Evolutionary conservation across 1,139 yeast species (phyloP).

Genomic region (Nakaseomyces sp.): DNA sequence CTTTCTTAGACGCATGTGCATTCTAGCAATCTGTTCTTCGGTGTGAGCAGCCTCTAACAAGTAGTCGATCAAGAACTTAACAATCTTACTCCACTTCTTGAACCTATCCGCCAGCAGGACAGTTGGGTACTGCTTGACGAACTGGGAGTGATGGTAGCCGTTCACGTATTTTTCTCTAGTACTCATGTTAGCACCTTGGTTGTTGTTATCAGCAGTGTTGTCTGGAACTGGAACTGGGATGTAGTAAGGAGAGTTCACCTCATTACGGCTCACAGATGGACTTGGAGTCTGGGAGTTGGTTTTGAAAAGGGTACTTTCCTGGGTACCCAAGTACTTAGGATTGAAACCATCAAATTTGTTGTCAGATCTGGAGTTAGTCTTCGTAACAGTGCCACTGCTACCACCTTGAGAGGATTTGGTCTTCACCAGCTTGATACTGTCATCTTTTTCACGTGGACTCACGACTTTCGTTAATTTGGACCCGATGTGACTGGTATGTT

Average conservation of each 20-base stretch:
- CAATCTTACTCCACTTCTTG: constrained; percentile 58
- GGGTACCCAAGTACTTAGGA: neutral
- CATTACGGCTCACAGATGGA: constrained; percentile 10
- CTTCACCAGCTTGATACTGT: constrained; percentile 1
- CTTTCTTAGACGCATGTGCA: constrained; percentile 50
- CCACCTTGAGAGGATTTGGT: neutral
- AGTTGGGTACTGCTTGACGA: constrained; percentile 31
- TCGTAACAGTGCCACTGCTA: neutral
- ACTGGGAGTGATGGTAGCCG: constrained; percentile 9
- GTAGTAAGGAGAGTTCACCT: constrained; percentile 30
- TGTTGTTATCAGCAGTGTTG: constrained; percentile 7
- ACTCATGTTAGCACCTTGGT: neutral
- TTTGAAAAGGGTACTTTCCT: neutral
- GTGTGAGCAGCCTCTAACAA: constrained; percentile 53
- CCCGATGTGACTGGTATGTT: neutral
- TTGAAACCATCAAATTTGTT: constrained; percentile 3
- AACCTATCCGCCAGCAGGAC: constrained; percentile 41
- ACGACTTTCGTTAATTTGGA: constrained; percentile 4
- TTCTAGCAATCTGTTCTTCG: constrained; percentile 57
- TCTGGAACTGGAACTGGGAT: constrained; percentile 30
- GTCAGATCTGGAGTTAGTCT: neutral
- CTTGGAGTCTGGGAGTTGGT: constrained; percentile 4
- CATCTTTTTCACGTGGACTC: neutral
- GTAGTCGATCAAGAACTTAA: constrained; percentile 52
- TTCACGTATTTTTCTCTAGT: neutral